A percentile compares a stretch with the other conserved stretches of the same genome.
Conservation (phyloP, 2,329 filamentous ascomycete genomes). For the Colletotrichum sp. region DNA sequence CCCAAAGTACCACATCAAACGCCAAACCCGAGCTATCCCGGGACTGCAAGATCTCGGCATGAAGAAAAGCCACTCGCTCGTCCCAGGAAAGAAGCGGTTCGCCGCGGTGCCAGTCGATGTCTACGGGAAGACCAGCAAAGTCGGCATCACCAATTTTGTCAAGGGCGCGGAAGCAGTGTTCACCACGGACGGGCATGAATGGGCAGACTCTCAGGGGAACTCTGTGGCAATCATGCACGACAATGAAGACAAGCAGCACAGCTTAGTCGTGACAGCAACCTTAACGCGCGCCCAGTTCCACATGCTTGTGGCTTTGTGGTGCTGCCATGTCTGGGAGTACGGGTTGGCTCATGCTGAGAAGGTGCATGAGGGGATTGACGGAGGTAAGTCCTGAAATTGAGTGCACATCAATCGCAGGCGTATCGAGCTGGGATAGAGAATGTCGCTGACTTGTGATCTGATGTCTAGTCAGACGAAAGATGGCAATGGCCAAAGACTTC, state of each 20-base stretch:
- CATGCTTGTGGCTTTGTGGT: conserved; percentile 2
- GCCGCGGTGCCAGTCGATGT: not conserved
- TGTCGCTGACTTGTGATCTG: not conserved
- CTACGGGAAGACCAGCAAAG: not conserved
- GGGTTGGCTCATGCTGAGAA: not conserved
- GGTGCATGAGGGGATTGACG: not conserved
- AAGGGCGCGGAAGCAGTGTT: not conserved
- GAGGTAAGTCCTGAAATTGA: not conserved
- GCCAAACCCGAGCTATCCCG: not conserved
- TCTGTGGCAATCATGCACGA: not conserved
- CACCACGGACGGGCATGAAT: not conserved
- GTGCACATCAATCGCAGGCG: not conserved
- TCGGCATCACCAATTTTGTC: not conserved
- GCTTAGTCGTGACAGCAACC: not conserved
- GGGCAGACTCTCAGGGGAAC: not conserved
- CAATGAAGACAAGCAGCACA: not conserved
- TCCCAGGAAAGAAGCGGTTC: not conserved
- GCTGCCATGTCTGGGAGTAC: not conserved
- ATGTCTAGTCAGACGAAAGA: not conserved
- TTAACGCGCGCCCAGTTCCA: not conserved
- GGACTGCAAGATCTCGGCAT: not conserved
- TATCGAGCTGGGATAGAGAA: rapidly evolving
- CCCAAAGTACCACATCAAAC: not conserved
- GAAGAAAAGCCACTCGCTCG: not conserved
- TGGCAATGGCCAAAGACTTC: not conserved